Base-by-base conservation (phyloP, 2,329 filamentous ascomycete genomes). In the Fusarium torulosum region DNA sequence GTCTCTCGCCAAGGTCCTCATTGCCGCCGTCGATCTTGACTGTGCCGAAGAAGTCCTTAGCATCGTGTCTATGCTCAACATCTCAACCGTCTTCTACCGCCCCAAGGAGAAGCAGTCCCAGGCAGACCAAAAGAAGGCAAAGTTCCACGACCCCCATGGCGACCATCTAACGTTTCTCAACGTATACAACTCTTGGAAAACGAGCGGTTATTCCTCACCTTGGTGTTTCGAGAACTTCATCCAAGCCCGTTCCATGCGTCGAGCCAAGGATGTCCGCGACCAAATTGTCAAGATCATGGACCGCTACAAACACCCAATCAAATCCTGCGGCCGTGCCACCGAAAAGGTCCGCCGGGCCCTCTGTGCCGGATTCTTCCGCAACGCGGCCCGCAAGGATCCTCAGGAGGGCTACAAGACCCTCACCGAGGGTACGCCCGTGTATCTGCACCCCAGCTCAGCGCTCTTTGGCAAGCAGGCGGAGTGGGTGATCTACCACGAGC, bases 181-280 rank as follows among this genome's bases (percentile, higher is more conserved):
- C 72, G 94, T 99, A 1, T 99, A 97, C 82, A 97, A 97, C 75
- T 90, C 88, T n/a, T 99, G 96, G 96, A 97, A 97, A 78, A 86
- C 90, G 43, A 91, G 89, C 66, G 90, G 90, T 8, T 97, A 88
- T 80, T 91, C 89, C 49, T 92, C 89, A 58, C 90, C 94, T 0
- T 99, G 96, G 96, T 98, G 96, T 76, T 95, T 93, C 71, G 96
- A 99, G 75, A 97, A 99, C 79, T 99, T 97, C 77, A 96, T 99
- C 76, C 94, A 98, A 76, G 94, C 93, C 6, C 88, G 94, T 3
- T 90, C 90, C 33, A 97, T 99, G 87, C 88, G 89, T 59, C 90
- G 95, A 13, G 94, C 93, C 11, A 92, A 95, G 77, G 96, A 99
- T 76, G 94, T 99, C 1, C 89, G 96, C 19, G 91, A 96, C 63